A percentile compares a stretch with the other conserved stretches of the same genome.
These are phyloP conservation scores for Juncus inflexus DNA, from an alignment of 176 grass and related monocot genomes.

Conservation along the genomic window DNA sequence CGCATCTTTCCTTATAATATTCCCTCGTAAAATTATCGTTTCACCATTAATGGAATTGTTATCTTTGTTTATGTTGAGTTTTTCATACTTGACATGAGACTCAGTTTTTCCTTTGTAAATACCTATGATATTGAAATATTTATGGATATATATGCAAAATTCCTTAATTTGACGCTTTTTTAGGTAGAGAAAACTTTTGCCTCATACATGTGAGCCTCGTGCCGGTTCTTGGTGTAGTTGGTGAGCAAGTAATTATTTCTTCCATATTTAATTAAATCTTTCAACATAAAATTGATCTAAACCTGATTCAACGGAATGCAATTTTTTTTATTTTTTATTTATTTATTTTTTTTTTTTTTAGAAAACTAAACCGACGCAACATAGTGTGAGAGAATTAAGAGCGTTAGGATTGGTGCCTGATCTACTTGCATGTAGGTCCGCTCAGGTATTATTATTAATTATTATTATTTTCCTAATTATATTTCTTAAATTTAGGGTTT, in stretches of 20 bases:
- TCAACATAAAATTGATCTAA: neutral
- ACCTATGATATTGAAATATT: no score
- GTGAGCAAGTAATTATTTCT: constrained; percentile 88
- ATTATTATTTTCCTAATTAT: neutral
- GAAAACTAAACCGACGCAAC: constrained; percentile 99
- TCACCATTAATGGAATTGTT: no score
- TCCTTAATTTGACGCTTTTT: neutral
- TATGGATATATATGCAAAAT: no score
- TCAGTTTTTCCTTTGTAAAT: no score
- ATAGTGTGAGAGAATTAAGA: constrained; percentile 92
- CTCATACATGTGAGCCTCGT: constrained; percentile 98
- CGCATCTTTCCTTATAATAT: no score
- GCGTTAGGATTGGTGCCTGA: constrained; percentile 93
- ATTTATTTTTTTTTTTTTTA: constrained; percentile 33
- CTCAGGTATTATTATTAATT: constrained; percentile 51
- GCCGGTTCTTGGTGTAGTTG: constrained; percentile 89
- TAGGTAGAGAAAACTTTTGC: constrained; percentile 96
- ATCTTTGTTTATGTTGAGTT: no score
- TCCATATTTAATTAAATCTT: neutral
- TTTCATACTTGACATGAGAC: no score
- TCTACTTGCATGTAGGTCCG: constrained; percentile 86
- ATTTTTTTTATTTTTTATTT: no score
- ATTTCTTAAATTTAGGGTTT: constrained; percentile 4
- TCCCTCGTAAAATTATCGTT: no score
- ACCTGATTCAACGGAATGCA: neutral